phyloP scores from a whole-genome alignment of 805 yeast species.

The Cyberlindnera suaveolens region DNA sequence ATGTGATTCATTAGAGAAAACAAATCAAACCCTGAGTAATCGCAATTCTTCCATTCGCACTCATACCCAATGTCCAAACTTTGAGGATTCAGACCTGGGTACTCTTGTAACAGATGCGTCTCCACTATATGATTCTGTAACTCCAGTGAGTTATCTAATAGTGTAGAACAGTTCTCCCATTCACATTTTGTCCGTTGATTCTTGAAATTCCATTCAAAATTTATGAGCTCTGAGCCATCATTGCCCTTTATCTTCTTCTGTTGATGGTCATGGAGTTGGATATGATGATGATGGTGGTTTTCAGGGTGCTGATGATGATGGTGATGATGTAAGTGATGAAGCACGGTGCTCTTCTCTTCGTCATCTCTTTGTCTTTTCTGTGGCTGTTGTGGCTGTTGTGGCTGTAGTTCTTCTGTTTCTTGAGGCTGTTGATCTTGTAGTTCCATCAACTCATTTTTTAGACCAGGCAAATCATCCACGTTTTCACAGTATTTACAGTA shows the following conservation, averaged over 20 bases:
- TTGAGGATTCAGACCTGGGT: constrained; percentile 7
- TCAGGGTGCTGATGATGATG: constrained; percentile 20
- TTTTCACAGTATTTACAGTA: constrained; percentile 27
- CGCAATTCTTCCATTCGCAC: constrained; percentile 79
- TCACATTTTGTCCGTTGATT: constrained; percentile 46
- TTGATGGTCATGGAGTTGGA: constrained; percentile 32
- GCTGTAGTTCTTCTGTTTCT: too few relatives aligned
- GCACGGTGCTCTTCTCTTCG: constrained; percentile 9
- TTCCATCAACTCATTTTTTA: constrained; percentile 2
- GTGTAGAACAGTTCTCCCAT: constrained; percentile 60
- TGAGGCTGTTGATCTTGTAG: constrained; percentile 1
- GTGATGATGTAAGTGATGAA: constrained; percentile 19
- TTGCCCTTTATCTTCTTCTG: constrained; percentile 11
- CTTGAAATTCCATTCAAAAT: constrained; percentile 26
- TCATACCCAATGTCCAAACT: constrained; percentile 7
- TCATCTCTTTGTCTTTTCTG: constrained; percentile 14
- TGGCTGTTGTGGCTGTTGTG: constrained; percentile 3
- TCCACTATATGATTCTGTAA: constrained; percentile 48
- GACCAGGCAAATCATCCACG: constrained; percentile 8
- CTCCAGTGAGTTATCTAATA: constrained; percentile 32
- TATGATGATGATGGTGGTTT: constrained; percentile 33
- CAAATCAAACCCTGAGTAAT: constrained; percentile 46
- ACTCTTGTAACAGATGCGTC: constrained; percentile 36
- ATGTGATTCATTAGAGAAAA: constrained; percentile 55
- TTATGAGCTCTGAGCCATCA: constrained; percentile 6